These are phyloP conservation scores for Scutellaria minor DNA, from an alignment of 257 asterid genomes.

Conservation along the genomic window DNA sequence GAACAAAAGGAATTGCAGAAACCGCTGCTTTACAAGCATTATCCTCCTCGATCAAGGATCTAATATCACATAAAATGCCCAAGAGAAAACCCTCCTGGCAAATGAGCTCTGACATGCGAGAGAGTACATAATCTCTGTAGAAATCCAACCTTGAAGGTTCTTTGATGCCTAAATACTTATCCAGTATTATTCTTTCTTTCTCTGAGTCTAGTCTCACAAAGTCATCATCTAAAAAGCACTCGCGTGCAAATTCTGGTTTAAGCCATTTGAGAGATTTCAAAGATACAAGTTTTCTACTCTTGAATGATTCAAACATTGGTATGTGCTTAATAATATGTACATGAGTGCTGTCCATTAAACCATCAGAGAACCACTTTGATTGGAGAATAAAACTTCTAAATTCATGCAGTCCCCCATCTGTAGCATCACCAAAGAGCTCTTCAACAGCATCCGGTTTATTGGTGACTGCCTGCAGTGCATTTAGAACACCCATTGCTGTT, in stretches of 20 bases:
- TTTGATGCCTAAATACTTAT: constrained; percentile 64
- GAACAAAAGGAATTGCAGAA: constrained; percentile 72
- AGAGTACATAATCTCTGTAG: constrained; percentile 73
- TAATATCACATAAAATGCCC: constrained; percentile 62
- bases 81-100: constrained; percentile 60
- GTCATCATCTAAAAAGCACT: constrained; percentile 75
- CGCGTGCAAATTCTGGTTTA: constrained; percentile 69
- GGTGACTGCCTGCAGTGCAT: constrained; percentile 68
- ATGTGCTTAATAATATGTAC: constrained; percentile 66
- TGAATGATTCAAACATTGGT: constrained; percentile 94
- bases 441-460: constrained; percentile 62
- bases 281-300: constrained; percentile 75
- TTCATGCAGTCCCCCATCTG: constrained; percentile 85
- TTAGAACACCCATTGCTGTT: constrained; percentile 77
- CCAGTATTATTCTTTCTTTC: constrained; percentile 71
- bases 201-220: constrained; percentile 83
- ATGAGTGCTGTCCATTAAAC: constrained; percentile 55
- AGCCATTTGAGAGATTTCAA: constrained; percentile 82
- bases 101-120: constrained; percentile 65
- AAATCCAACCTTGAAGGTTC: constrained; percentile 73
- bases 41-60: constrained; percentile 68
- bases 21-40: constrained; percentile 61
- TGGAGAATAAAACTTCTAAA: constrained; percentile 91
- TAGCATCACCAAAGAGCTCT: constrained; percentile 66
- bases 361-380: constrained; percentile 88